phyloP scores from a whole-genome alignment of 23 red algal genomes.

The Gracilaria caudata region DNA sequence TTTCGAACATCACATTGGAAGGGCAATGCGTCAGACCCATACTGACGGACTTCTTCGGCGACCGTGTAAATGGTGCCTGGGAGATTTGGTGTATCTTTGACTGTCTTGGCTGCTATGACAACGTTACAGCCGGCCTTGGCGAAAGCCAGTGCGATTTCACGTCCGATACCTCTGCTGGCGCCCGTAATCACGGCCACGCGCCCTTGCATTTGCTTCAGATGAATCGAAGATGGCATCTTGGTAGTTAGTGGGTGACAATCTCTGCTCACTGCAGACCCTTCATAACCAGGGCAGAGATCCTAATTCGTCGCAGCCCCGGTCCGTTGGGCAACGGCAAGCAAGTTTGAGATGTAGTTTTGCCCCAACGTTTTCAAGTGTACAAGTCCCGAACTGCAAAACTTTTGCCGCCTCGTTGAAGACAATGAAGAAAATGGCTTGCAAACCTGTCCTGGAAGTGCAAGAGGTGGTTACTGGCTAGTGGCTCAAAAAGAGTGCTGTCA shows the following conservation, averaged over 20 bases:
- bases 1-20: slow-evolving; percentile 88
- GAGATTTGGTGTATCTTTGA: slow-evolving; percentile 64
- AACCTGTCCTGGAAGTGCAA: too few species aligned
- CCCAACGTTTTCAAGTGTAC: too few species aligned
- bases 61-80: slow-evolving; percentile 96
- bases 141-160: slow-evolving; percentile 80
- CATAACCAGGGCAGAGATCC: too few species aligned
- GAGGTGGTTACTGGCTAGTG: too few species aligned
- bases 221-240: background rate
- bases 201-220: slow-evolving; percentile 21
- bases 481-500: too few species aligned
- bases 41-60: slow-evolving; percentile 80
- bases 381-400: too few species aligned
- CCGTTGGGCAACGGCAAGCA: too few species aligned
- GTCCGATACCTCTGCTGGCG: slow-evolving; percentile 89
- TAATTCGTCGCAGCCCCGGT: too few species aligned
- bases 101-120: slow-evolving; percentile 85
- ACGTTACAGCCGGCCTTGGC: slow-evolving; percentile 76
- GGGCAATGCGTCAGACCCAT: slow-evolving; percentile 78
- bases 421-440: too few species aligned
- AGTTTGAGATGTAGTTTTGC: too few species aligned
- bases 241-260: background rate
- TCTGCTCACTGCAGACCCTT: background rate
- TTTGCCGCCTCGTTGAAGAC: too few species aligned
- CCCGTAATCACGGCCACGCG: slow-evolving; percentile 92